Percentiles rank a stretch among this genome's conserved stretches.
These are phyloP conservation scores for Penicillium sp. DNA, from an alignment of 2,329 filamentous ascomycete species.

Conservation along the genomic window DNA sequence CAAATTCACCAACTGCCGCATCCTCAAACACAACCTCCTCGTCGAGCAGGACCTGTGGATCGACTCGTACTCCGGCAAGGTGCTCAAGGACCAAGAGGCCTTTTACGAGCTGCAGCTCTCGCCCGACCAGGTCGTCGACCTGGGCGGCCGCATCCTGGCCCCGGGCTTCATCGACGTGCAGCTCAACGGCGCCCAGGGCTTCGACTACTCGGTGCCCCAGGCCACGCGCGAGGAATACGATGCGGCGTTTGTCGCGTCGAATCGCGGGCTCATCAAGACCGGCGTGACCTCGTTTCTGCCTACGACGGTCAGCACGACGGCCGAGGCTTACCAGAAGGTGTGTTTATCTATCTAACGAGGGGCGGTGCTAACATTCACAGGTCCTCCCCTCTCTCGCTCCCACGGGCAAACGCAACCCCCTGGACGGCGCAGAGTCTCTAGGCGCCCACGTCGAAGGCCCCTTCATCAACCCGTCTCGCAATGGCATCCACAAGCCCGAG, in stretches of 20 bases:
- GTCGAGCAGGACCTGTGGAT: slow-evolving; percentile 84
- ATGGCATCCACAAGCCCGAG: slow-evolving; percentile 76
- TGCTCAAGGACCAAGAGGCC: slow-evolving; percentile 65
- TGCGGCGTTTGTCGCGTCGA: slow-evolving; percentile 67
- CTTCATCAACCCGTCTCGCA: slow-evolving; percentile 77
- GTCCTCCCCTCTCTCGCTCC: slow-evolving; percentile 73
- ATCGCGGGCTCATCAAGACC: slow-evolving; percentile 67
- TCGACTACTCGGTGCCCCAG: slow-evolving; percentile 80
- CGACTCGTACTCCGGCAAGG: slow-evolving; percentile 74
- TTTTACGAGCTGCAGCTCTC: slow-evolving; percentile 46
- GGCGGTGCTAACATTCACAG: slow-evolving; percentile 17
- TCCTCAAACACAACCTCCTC: slow-evolving; percentile 65
- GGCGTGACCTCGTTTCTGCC: slow-evolving; percentile 87
- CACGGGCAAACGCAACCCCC: slow-evolving; percentile 58
- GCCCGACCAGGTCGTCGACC: slow-evolving; percentile 72
- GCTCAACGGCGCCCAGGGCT: slow-evolving; percentile 87
- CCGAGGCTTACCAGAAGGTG: slow-evolving; percentile 77
- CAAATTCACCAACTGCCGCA: slow-evolving; percentile 83
- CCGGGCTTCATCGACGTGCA: slow-evolving; percentile 89
- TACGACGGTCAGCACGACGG: slow-evolving; percentile 69
- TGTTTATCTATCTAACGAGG: background rate
- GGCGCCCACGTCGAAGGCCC: slow-evolving; percentile 90
- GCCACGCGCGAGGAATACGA: slow-evolving; percentile 64
- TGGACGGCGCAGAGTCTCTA: slow-evolving; percentile 76
- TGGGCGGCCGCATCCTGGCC: slow-evolving; percentile 76